Percentiles rank a stretch among this genome's conserved stretches.
phyloP scores from a whole-genome alignment of 2,329 filamentous ascomycete species.

The Decorospora gaudefroyi region DNA sequence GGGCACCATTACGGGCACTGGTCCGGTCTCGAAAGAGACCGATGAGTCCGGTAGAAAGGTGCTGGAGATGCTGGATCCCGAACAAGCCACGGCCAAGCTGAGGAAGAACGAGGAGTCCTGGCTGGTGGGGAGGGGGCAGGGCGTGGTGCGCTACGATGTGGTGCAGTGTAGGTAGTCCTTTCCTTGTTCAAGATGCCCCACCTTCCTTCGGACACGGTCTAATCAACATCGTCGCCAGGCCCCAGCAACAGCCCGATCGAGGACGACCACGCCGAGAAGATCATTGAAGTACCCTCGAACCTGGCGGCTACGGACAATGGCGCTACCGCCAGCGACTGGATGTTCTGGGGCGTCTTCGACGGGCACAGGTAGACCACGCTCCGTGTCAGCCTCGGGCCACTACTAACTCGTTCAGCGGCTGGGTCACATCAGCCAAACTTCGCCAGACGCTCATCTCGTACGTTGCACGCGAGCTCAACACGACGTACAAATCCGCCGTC shows the following conservation, averaged over 20 bases:
- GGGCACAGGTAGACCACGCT: slow-evolving; percentile 74
- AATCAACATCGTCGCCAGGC: slow-evolving; percentile 47
- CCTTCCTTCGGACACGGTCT: not conserved
- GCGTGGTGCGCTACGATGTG: slow-evolving; percentile 91
- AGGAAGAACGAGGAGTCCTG: slow-evolving; percentile 91
- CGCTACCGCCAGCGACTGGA: slow-evolving; percentile 79
- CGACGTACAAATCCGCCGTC: slow-evolving; percentile 79
- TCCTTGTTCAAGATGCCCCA: not conserved
- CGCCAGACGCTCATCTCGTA: slow-evolving; percentile 90
- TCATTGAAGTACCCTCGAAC: slow-evolving; percentile 79
- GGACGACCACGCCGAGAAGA: slow-evolving; percentile 97
- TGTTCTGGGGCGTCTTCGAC: slow-evolving; percentile 99
- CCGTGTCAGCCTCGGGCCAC: not conserved
- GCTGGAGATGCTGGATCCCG: slow-evolving; percentile 93
- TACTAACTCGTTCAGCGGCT: slow-evolving; percentile 65
- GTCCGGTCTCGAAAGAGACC: slow-evolving; percentile 83
- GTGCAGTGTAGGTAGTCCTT: slow-evolving; percentile 63
- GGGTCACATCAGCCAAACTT: slow-evolving; percentile 96
- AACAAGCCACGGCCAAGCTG: slow-evolving; percentile 89
- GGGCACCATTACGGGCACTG: slow-evolving; percentile 80
- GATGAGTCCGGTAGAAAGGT: slow-evolving; percentile 83
- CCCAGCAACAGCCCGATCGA: slow-evolving; percentile 98
- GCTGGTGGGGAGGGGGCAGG: slow-evolving; percentile 82
- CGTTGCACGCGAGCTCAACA: slow-evolving; percentile 89
- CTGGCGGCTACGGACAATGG: slow-evolving; percentile 60